A percentile compares a stretch with the other conserved stretches of the same genome.
phyloP scores from a whole-genome alignment of 345 rosid species.

The Aurinia saxatilis region DNA sequence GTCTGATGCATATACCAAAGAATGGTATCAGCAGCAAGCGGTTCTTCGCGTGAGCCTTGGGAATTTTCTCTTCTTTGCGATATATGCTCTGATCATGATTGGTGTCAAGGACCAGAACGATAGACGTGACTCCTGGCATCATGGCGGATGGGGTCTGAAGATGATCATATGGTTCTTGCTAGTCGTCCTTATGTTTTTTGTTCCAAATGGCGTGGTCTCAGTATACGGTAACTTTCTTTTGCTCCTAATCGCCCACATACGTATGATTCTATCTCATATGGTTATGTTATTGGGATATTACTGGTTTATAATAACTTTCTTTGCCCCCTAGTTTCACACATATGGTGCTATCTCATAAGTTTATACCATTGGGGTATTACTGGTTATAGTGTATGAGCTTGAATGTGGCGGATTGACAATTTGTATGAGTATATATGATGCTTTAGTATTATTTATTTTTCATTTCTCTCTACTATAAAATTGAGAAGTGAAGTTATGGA shows the following conservation, averaged over 20 bases:
- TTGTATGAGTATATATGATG: not conserved
- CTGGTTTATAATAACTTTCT: not conserved
- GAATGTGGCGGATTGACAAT: not conserved
- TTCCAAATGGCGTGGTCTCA: slow-evolving; percentile 61
- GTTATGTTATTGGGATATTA: not conserved
- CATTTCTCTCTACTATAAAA: not conserved
- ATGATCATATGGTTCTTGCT: slow-evolving; percentile 81
- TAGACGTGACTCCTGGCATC: slow-evolving; percentile 89
- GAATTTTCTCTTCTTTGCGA: slow-evolving; percentile 66
- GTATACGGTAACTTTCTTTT: slow-evolving; percentile 56
- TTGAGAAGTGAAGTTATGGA: not conserved
- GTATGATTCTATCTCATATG: not conserved
- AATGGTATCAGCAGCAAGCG: slow-evolving; percentile 85
- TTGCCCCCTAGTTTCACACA: not conserved
- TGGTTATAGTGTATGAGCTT: not conserved
- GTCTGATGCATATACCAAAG: slow-evolving; percentile 52
- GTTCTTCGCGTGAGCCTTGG: slow-evolving; percentile 97
- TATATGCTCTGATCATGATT: slow-evolving; percentile 78
- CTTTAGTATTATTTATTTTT: not conserved
- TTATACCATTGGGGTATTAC: not conserved
- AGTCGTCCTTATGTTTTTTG: slow-evolving; percentile 79
- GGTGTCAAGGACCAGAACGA: slow-evolving; percentile 94
- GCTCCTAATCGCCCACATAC: not conserved
- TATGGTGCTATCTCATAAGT: not conserved
- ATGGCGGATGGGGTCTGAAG: slow-evolving; percentile 92